Conservation (phyloP, 129 eudicot genomes). For the Apium graveolens region DNA sequence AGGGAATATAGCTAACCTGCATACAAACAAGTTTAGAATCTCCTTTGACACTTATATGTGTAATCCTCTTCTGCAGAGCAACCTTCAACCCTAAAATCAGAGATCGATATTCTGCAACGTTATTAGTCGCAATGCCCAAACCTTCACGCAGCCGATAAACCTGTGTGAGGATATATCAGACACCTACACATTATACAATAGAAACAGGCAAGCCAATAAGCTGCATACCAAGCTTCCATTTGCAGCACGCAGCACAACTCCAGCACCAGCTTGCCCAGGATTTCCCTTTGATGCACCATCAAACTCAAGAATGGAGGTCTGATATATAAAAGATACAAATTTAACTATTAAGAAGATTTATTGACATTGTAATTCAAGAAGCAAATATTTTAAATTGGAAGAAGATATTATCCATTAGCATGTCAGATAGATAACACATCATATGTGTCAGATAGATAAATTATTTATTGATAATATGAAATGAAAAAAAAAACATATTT, state of each 20-base stretch:
- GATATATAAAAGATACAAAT: slow-evolving; percentile 19
- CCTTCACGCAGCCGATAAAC: slow-evolving; percentile 79
- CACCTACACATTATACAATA: neutral
- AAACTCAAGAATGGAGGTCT: slow-evolving; percentile 72
- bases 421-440: neutral
- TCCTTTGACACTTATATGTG: slow-evolving; percentile 64
- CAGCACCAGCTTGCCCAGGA: slow-evolving; percentile 99
- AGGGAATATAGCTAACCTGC: slow-evolving; percentile 43
- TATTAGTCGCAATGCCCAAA: slow-evolving; percentile 70
- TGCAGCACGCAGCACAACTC: slow-evolving; percentile 64
- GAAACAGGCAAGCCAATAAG: neutral
- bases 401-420: neutral
- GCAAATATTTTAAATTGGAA: neutral
- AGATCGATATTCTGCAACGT: slow-evolving; percentile 83
- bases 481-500: neutral
- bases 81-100: slow-evolving; percentile 65
- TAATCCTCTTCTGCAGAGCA: slow-evolving; percentile 70
- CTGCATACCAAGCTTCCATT: slow-evolving; percentile 72
- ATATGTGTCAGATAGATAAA: too few relatives aligned
- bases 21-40: slow-evolving; percentile 89
- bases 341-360: neutral
- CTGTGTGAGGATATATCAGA: slow-evolving; percentile 28
- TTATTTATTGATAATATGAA: neutral
- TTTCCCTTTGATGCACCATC: slow-evolving; percentile 99
- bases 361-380: neutral